Evolutionary conservation across 2,329 filamentous ascomycete species (phyloP), one percentile per base, ranked within the genome.

Genomic region (Chaetothyriales sp.): DNA sequence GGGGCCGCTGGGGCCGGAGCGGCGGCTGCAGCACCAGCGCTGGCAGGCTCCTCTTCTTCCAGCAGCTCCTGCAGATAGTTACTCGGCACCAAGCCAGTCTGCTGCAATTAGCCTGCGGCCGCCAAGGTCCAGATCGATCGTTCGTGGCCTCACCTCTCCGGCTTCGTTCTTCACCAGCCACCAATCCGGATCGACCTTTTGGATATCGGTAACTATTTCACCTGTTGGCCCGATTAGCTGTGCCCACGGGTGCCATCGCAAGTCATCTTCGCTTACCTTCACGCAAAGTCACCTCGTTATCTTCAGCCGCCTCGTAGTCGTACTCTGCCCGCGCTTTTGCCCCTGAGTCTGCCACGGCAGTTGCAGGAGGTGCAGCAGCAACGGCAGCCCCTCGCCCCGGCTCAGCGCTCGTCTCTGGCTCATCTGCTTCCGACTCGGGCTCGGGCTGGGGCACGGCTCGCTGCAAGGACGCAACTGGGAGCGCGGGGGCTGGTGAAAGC

Each of bases 111-210:
- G 46, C 28, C 1, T 28, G 22, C 15, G 20, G 7, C 28, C 18
- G n/a, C 8, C 2, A n/a, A n/a, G n/a, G 2, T 9, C 8, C 8
- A 33, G 9, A 33, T 13, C 28, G 25, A 18, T 40, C 5, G 13
- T 9, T 40, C 5, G 13, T 9, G 5, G 28, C 48, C 76, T 83
- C 68, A 95, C 88, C 48, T 58, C 54, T 61, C 92, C 92, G 56
- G 75, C 76, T 19, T 77, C 72, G 71, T 97, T 98, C 59, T 85
- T 86, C 44, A 94, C 92, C 78, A 95, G 85, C 92, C 92, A 98
- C 92, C 92, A 98, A 66, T 98, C 90, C 49, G 94, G 85, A 61
- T 97, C 92, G 1, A 98, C 88, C 86, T 94, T 94, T 57, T 97
- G 88, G 62, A 98, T 95, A 65, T 95, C 84, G 20, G 79, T 89